Evolutionary conservation across 2,329 filamentous ascomycete species (phyloP), one percentile per base, ranked within the genome.

Genomic region (Malbranchea zuffiana): DNA sequence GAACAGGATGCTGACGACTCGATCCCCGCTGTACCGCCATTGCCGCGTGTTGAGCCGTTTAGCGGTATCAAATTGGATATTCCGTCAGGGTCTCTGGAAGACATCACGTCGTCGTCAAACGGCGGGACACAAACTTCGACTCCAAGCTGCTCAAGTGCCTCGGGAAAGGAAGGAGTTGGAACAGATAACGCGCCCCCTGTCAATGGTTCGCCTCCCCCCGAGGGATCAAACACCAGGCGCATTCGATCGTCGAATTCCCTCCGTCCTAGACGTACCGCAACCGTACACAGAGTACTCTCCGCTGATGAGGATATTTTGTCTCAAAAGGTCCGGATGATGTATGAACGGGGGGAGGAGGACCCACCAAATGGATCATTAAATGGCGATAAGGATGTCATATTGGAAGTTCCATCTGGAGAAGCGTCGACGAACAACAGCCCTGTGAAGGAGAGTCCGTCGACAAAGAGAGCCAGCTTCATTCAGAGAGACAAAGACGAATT

Each of bases 251-350:
- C 57, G 19, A 56, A 59, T 21, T 55, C 60, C 26, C 53, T 57
- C 47, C 60, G 52, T 43, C 58, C 51, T 32, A 52, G 55, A 48
- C 60, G 53, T 12, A 44, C 51, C 20, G 55, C 55, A 35, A 50
- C 60, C 7, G 49, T 60, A 45, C 57, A 57, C 32, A 64, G 74
- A 39, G 66, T 70, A 13, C 64, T 79, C 19, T 79, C 75, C n/a
- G 61, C 72, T 2, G 75, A 79, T 47, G 75, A 79, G 51, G 74
- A 75, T 48, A 68, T 71, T 50, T 59, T 78, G 41, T 78, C 75
- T 20, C 68, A 71, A 43, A 72, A 72, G 44, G 74, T 80, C 23
- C 66, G 75, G 19, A 62, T 72, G 44, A 78, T 78, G 73, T 80
- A 78, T 50, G 69, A 72, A 44, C 67, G 69, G 43, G 74, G 74